Percentiles rank a stretch among this genome's conserved stretches.
phyloP scores from a whole-genome alignment of 139 green algal species.

The Chlamydomonas sp. region DNA sequence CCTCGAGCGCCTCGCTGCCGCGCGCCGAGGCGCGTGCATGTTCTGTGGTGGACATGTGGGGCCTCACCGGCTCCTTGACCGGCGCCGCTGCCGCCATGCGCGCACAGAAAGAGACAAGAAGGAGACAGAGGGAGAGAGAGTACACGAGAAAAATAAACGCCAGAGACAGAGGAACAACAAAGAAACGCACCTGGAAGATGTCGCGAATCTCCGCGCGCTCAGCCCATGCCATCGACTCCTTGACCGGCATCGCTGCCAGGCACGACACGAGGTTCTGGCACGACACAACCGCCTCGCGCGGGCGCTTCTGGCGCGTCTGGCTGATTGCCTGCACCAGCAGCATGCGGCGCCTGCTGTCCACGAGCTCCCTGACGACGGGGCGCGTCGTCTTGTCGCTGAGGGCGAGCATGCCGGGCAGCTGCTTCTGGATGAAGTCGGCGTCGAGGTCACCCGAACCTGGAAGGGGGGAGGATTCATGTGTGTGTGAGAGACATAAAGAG shows the following conservation, averaged over 20 bases:
- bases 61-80: too few relatives aligned
- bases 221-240: slow-evolving; percentile 51
- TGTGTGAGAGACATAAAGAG: too few relatives aligned
- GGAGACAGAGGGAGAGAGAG: too few relatives aligned
- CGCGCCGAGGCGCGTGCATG: too few relatives aligned
- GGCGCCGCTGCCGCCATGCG: too few relatives aligned
- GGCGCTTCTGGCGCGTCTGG: slow-evolving; percentile 70
- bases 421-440: slow-evolving; percentile 52
- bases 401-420: slow-evolving; percentile 63
- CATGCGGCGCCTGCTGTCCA: slow-evolving; percentile 50
- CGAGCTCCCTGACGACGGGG: slow-evolving; percentile 59
- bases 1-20: too few relatives aligned
- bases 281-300: too few relatives aligned
- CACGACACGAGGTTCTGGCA: slow-evolving; percentile 39
- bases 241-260: slow-evolving; percentile 45
- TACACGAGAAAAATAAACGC: too few relatives aligned
- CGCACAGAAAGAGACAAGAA: too few relatives aligned
- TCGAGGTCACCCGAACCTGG: slow-evolving; percentile 58
- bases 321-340: slow-evolving; percentile 70
- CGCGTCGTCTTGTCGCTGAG: too few relatives aligned
- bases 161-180: too few relatives aligned
- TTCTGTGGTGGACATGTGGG: too few relatives aligned
- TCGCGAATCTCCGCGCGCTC: slow-evolving; percentile 72
- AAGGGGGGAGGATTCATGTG: neutral
- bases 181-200: slow-evolving; percentile 67